phyloP scores from a whole-genome alignment of 1,284 basidiomycete genomes.

The Cronartium quercuum region DNA sequence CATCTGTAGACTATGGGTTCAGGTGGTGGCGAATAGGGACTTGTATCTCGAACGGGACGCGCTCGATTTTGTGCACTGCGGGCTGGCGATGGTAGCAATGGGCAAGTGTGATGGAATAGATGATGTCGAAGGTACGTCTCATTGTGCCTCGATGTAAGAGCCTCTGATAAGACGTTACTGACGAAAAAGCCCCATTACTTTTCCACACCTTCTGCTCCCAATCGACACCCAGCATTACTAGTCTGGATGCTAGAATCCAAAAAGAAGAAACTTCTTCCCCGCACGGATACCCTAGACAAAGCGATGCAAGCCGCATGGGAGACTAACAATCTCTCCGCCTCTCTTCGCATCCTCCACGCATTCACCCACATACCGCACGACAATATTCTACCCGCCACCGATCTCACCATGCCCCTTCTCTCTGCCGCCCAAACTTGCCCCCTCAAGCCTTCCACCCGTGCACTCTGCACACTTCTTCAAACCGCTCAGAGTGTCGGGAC shows the following conservation, averaged over 20 bases:
- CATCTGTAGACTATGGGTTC: conserved; percentile 38
- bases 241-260: conserved; percentile 33
- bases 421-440: background rate
- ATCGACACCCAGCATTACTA: background rate
- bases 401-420: background rate
- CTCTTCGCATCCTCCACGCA: background rate
- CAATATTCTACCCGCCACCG: background rate
- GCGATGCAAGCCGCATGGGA: conserved; percentile 34
- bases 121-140: conserved; percentile 40
- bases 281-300: conserved; percentile 28
- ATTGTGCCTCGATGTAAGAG: background rate
- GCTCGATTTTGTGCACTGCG: conserved; percentile 40
- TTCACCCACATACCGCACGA: conserved; percentile 6
- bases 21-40: conserved; percentile 40
- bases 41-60: conserved; percentile 38
- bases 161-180: no score
- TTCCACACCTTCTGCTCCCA: background rate
- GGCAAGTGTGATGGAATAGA: conserved; percentile 35
- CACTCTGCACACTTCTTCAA: conserved; percentile 20
- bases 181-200: no score
- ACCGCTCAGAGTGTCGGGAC: background rate
- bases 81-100: conserved; percentile 41
- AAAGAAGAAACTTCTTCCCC: conserved; percentile 7
- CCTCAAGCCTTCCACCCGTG: conserved; percentile 9
- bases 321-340: background rate